These are phyloP conservation scores for Pistacia integerrima DNA, from an alignment of 345 rosid species.

Conservation along the genomic window DNA sequence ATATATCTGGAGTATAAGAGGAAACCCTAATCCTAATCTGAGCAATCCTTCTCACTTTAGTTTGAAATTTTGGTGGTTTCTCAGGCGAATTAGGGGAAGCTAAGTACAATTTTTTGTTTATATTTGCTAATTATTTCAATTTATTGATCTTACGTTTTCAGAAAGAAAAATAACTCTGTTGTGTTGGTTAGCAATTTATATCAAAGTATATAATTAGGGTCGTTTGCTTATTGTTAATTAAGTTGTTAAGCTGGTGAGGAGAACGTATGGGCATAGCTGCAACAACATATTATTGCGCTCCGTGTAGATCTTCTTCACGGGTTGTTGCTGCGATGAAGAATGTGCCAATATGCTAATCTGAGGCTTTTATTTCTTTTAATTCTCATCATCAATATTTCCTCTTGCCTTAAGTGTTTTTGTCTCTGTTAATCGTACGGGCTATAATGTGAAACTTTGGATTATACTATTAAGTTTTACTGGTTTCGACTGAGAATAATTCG, in stretches of 20 bases:
- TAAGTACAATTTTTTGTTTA: not conserved
- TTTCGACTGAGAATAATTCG: no score
- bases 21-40: constrained; percentile 13
- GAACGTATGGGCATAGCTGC: constrained; percentile 28
- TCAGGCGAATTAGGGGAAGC: not conserved
- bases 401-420: no score
- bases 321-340: constrained; percentile 41
- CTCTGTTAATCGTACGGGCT: no score
- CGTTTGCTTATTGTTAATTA: not conserved
- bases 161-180: no score
- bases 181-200: no score
- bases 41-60: not conserved
- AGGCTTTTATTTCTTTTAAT: constrained; percentile 15
- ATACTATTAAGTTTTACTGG: no score
- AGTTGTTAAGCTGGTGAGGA: constrained; percentile 21
- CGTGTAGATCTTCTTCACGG: constrained; percentile 29
- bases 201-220: not conserved
- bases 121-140: not conserved
- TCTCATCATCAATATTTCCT: no score
- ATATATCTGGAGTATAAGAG: not conserved
- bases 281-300: constrained; percentile 37
- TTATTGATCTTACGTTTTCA: not conserved
- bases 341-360: constrained; percentile 57
- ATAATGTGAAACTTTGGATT: no score
- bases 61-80: not conserved